Percentiles rank a stretch among this genome's conserved stretches.
These are phyloP conservation scores for Myrmaecium sp. DNA, from an alignment of 2,329 filamentous ascomycete genomes.

Conservation along the genomic window DNA sequence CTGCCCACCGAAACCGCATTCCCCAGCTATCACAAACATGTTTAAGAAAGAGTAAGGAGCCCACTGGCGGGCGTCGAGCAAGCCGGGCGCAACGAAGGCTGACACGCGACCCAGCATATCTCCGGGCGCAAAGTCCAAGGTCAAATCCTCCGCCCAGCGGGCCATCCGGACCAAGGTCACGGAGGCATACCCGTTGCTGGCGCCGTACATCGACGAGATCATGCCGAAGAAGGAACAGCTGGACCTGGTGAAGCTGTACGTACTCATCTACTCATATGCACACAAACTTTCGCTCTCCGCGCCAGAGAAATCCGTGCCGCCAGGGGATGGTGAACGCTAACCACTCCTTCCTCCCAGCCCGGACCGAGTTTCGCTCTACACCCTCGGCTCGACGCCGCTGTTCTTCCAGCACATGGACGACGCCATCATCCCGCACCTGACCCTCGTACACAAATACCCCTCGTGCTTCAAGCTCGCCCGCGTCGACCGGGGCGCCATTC, in stretches of 20 bases:
- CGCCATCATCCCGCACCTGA: constrained; percentile 71
- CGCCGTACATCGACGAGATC: constrained; percentile 80
- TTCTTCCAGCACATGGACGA: constrained; percentile 81
- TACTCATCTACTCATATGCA: constrained; percentile 5
- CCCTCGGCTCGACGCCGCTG: constrained; percentile 58
- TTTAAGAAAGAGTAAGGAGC: constrained; percentile 76
- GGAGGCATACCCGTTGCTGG: constrained; percentile 70
- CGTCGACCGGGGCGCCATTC: constrained; percentile 89
- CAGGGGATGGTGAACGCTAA: not conserved
- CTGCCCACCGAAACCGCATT: too few species aligned
- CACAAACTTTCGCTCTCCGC: not conserved
- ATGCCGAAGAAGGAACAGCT: constrained; percentile 89
- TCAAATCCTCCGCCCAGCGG: constrained; percentile 92
- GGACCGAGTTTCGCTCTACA: constrained; percentile 78
- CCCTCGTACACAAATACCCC: constrained; percentile 80
- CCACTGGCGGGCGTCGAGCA: not conserved
- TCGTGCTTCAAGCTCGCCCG: constrained; percentile 66
- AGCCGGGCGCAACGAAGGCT: constrained; percentile 4
- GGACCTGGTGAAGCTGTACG: constrained; percentile 69
- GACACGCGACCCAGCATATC: constrained; percentile 40
- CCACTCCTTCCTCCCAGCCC: constrained; percentile 32
- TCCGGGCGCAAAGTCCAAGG: constrained; percentile 73
- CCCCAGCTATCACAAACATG: too few species aligned
- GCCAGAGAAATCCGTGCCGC: not conserved
- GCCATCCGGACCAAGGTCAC: constrained; percentile 67